phyloP scores from a whole-genome alignment of 2,329 filamentous ascomycete genomes.

The Rutstroemia sp. region DNA sequence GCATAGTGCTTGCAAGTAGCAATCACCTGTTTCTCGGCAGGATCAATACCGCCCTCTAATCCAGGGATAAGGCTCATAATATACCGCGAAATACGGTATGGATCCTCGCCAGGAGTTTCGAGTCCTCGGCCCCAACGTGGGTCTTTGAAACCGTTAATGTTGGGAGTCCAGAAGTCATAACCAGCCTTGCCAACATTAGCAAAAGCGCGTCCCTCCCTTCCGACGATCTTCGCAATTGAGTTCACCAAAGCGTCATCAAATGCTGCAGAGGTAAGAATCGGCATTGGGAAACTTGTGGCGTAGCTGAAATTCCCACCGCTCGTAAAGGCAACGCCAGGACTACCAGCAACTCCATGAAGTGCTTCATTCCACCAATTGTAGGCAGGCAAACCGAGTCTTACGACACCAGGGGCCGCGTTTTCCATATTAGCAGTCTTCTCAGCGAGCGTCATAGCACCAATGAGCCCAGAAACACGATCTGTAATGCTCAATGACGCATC shows the following conservation, averaged over 20 bases:
- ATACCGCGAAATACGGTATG: slow-evolving; percentile 42
- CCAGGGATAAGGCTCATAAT: slow-evolving; percentile 46
- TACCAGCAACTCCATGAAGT: neutral
- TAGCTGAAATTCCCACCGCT: neutral
- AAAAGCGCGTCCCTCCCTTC: slow-evolving; percentile 58
- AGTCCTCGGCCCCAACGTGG: slow-evolving; percentile 56
- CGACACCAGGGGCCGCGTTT: neutral
- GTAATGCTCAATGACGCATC: neutral
- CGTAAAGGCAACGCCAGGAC: neutral
- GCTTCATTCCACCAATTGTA: slow-evolving; percentile 4
- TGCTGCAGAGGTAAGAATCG: neutral
- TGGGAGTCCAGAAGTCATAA: slow-evolving; percentile 57
- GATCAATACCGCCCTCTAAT: slow-evolving; percentile 37
- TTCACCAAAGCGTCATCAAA: neutral
- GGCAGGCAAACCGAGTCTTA: neutral
- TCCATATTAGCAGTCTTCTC: neutral
- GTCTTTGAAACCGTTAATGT: slow-evolving; percentile 59
- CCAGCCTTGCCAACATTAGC: slow-evolving; percentile 50
- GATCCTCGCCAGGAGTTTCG: slow-evolving; percentile 54
- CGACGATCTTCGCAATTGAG: slow-evolving; percentile 37
- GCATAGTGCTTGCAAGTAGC: slow-evolving; percentile 55
- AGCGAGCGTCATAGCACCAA: neutral
- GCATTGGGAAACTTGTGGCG: neutral
- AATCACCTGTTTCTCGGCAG: slow-evolving; percentile 28
- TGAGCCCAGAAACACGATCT: neutral